A percentile compares a stretch with the other conserved stretches of the same genome.
Conservation (phyloP, 106 monocot genomes). For the Cymbidium sinense region DNA sequence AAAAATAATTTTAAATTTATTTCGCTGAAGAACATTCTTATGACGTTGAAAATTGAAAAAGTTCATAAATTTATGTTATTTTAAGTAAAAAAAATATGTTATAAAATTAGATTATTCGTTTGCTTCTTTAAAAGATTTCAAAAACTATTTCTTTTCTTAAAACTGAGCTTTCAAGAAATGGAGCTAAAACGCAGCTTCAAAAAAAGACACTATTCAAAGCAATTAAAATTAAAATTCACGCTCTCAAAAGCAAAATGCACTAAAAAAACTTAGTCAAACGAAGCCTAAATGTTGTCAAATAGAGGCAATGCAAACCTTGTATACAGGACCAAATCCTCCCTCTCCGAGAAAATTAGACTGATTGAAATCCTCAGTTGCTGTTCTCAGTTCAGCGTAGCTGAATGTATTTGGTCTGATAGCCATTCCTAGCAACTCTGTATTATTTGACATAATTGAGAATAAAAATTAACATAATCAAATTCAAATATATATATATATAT, state of each 20-base stretch:
- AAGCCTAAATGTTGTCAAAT: not conserved
- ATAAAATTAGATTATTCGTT: too few relatives aligned
- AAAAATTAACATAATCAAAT: not conserved
- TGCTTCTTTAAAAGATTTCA: too few relatives aligned
- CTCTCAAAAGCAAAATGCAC: too few relatives aligned
- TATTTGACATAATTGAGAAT: not conserved
- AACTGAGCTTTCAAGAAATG: too few relatives aligned
- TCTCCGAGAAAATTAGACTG: constrained; percentile 59
- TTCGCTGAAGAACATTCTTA: not conserved
- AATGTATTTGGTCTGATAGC: constrained; percentile 35
- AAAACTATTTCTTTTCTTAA: too few relatives aligned
- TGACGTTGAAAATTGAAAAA: not conserved
- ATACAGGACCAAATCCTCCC: constrained; percentile 71
- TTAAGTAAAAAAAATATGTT: too few relatives aligned
- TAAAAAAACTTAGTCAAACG: too few relatives aligned
- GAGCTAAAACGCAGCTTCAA: too few relatives aligned
- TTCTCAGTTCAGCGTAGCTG: constrained; percentile 50
- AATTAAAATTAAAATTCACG: too few relatives aligned
- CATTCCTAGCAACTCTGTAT: constrained; percentile 43
- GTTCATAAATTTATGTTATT: too few relatives aligned
- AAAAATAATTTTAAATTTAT: not conserved
- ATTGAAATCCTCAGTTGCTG: constrained; percentile 55
- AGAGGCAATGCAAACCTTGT: constrained; percentile 33
- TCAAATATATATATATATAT: not conserved
- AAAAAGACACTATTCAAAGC: too few relatives aligned